Base-by-base conservation (phyloP, 805 yeast species). In the Scheffersomyces coipomensis region DNA sequence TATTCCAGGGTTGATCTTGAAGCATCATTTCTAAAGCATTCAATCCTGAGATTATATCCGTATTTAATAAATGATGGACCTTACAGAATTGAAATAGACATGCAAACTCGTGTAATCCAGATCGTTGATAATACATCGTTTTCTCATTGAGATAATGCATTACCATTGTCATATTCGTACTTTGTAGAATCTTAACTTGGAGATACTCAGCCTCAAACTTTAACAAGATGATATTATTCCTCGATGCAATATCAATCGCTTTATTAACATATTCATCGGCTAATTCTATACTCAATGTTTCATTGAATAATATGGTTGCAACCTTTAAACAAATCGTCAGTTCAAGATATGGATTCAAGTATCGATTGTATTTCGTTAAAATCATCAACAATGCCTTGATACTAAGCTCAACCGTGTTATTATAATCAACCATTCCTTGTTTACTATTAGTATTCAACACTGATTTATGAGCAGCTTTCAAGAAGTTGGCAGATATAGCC, bases 181-280 rank as follows among this genome's bases (percentile, higher is more conserved):
- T 40, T 35, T 61, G 64, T 31, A 71, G 56, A 16, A 75, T 64
- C 36, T 60, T 66, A 19, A 66, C 60, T 34, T 58, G 64, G 19
- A 73, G 42, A 19, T 66, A 50, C 38, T 71, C 75, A 12, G 65
- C 43, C 32, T 55, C 48, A 23, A 71, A 54, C 30, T 53, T 53
- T 18, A 56, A 29, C 5, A 44, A 32, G 3, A 44, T 21, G 5
- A 57, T 42, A 25, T 60, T 46, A 43, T 60, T 60, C 37, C 68
- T 50, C 4, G 47, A 43, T 5, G 69, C 51, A 3, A 68, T 40
- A 0, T 55, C 34, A 1, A 64, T 50, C 2, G 71, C 62, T 37
- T 48, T 49, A 53, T 43, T 64, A 22, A 48, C 62, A 56, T 54
- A 66, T 9, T 62, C 64, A 12, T 70, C 70, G 0, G 81, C 81